Base-by-base conservation (phyloP, 495 filamentous ascomycete genomes). In the Neurospora cerealis region DNA sequence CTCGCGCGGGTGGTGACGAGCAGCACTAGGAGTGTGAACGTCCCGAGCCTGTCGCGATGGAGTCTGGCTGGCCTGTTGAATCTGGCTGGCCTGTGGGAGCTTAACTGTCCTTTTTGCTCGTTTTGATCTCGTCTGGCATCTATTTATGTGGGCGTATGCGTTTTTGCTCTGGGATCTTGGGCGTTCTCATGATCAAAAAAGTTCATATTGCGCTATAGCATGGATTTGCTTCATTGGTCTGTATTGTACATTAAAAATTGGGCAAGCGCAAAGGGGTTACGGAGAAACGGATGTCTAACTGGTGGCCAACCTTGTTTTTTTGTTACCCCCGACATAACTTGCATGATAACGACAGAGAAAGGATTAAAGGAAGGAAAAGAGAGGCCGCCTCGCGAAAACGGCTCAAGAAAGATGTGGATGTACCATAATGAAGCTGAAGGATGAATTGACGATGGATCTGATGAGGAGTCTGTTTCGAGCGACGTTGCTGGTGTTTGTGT, bases 1-100 rank as follows among this genome's bases (percentile, higher is more conserved):
- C 77, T 62, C 75, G 78, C 24, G 74, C 70, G 34, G 74, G 74
- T 71, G 72, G 73, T n/a, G 71, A 78, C 71, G 73, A 78, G 69
- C 17, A 48, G 74, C 70, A 69, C 34, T 73, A 79, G 74, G 74
- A 73, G 62, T 70, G 24, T 28, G 37, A 6, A 48, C 10, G 28
- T 72, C 36, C 66, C 40, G 11, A 38, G 44, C 48, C 70, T 34
- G 54, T 36, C 17, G 38, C 69, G 71, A 54, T 70, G 44, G 19
- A 41, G 5, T 46, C 46, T 28, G 32, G 39, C 69, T 66, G 54
- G 54, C 24, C 21, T 32, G 48, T 11, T 15, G 48, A 28, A 32
- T 32, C 54, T 32, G 54, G 28, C 24, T 62, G 54, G 54, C 5
- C 46, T 42, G 8, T 69, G 48, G 44, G 5, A 66, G 54, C 54